Conservation (phyloP, 2,329 filamentous ascomycete genomes). For the Colletotrichum spaethianum region DNA sequence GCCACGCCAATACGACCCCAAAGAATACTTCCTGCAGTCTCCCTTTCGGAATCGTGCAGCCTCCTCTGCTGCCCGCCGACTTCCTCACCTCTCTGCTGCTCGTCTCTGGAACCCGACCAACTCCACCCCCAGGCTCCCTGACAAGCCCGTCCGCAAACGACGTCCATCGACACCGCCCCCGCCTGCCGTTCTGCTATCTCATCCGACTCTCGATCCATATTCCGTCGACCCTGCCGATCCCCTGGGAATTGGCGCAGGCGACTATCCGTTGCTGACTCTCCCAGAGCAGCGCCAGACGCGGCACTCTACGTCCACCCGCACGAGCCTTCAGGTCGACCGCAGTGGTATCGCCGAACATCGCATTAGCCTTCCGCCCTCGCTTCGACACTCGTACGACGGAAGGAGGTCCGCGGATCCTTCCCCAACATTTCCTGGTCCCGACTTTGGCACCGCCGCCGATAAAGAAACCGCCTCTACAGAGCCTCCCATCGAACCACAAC, state of each 20-base stretch:
- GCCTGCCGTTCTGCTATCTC: conserved; percentile 64
- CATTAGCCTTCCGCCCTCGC: conserved; percentile 67
- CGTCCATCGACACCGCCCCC: conserved; percentile 69
- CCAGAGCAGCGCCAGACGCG: conserved; percentile 64
- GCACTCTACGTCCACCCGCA: conserved; percentile 58
- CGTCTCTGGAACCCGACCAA: conserved; percentile 75
- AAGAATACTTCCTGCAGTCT: conserved; percentile 49
- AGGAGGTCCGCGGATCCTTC: conserved; percentile 55
- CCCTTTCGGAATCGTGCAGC: conserved; percentile 62
- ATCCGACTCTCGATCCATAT: conserved; percentile 57
- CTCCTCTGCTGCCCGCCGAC: conserved; percentile 48
- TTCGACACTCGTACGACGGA: conserved; percentile 69
- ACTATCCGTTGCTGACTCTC: conserved; percentile 67
- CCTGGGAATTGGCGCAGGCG: conserved; percentile 56
- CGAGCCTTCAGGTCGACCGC: conserved; percentile 67
- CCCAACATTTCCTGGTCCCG: conserved; percentile 44
- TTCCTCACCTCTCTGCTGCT: conserved; percentile 60
- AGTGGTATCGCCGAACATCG: conserved; percentile 61
- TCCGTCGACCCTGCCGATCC: conserved; percentile 54
- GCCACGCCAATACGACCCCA: conserved; percentile 34
- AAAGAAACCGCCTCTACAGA: conserved; percentile 30
- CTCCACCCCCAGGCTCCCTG: conserved; percentile 65
- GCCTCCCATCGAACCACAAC: conserved; percentile 34
- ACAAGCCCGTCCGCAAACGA: conserved; percentile 54
- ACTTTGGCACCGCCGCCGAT: conserved; percentile 37